A percentile compares a stretch with the other conserved stretches of the same genome.
These are phyloP conservation scores for Mrakia hoshinonis DNA, from an alignment of 768 basidiomycete species.

Conservation along the genomic window DNA sequence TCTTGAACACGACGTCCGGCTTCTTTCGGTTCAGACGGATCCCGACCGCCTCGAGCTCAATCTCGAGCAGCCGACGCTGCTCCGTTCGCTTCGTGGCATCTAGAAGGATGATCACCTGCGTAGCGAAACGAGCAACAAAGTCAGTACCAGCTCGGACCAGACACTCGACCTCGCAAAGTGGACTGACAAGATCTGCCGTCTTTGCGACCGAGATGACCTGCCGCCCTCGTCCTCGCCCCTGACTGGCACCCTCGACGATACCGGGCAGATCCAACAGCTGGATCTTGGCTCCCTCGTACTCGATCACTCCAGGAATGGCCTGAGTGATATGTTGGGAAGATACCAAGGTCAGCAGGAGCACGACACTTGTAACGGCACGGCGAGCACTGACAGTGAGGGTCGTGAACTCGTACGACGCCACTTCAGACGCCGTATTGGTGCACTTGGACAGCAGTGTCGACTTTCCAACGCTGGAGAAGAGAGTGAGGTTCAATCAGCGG, in stretches of 20 bases:
- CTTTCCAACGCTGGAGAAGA: conserved; percentile 43
- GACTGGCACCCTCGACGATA: conserved; percentile 87
- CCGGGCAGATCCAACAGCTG: conserved; percentile 92
- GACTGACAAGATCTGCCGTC: conserved; percentile 59
- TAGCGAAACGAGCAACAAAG: background rate
- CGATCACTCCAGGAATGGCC: conserved; percentile 94
- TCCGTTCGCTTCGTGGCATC: conserved; percentile 55
- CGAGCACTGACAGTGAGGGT: conserved; percentile 60
- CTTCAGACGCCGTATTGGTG: conserved; percentile 78
- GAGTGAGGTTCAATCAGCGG: background rate
- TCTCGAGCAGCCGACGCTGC: conserved; percentile 75
- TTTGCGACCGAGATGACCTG: conserved; percentile 85
- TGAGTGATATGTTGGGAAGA: conserved; percentile 11
- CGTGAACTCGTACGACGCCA: conserved; percentile 93
- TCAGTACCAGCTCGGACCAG: background rate
- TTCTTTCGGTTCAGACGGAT: conserved; percentile 82
- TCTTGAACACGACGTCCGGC: conserved; percentile 93
- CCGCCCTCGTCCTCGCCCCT: conserved; percentile 77
- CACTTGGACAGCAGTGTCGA: conserved; percentile 85
- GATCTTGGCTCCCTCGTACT: conserved; percentile 86
- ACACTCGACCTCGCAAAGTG: background rate
- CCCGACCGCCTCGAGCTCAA: conserved; percentile 92
- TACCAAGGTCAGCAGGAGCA: background rate
- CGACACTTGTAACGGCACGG: background rate
- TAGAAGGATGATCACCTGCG: conserved; percentile 26